Conservation (phyloP, 2,329 filamentous ascomycete species). For the Apiospora kogelbergensis region DNA sequence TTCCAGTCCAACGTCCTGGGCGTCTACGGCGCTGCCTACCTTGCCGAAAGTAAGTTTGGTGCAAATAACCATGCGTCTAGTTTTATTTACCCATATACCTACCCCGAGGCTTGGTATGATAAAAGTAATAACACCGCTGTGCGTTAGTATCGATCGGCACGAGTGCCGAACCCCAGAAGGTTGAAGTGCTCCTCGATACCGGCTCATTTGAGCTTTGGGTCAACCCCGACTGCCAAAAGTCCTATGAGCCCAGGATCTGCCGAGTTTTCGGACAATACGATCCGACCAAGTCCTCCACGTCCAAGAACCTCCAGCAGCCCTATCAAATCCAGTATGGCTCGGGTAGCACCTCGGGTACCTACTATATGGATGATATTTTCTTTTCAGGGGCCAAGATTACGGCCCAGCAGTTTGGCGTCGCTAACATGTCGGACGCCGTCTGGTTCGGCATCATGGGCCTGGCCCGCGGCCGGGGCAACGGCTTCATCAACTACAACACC, state of each 20-base stretch:
- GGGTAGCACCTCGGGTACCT: slow-evolving; percentile 41
- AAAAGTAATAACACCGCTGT: not conserved
- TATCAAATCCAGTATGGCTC: slow-evolving; percentile 39
- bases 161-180: slow-evolving; percentile 35
- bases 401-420: slow-evolving; percentile 52
- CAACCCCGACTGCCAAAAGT: slow-evolving; percentile 46
- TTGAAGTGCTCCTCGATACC: slow-evolving; percentile 50
- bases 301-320: slow-evolving; percentile 36
- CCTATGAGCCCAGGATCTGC: slow-evolving; percentile 38
- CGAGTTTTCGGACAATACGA: slow-evolving; percentile 43
- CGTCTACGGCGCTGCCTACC: slow-evolving; percentile 31
- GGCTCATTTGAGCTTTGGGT: slow-evolving; percentile 58
- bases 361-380: slow-evolving; percentile 46
- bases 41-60: slow-evolving; percentile 26
- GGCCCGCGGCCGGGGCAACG: slow-evolving; percentile 39
- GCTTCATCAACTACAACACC: slow-evolving; percentile 50
- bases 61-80: not conserved
- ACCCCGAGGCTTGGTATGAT: not conserved
- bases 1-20: slow-evolving; percentile 28
- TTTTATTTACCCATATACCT: not conserved
- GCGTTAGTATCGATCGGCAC: slow-evolving; percentile 45
- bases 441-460: slow-evolving; percentile 53
- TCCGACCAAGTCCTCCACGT: slow-evolving; percentile 27
- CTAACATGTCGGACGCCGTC: slow-evolving; percentile 43
- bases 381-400: slow-evolving; percentile 43